Evolutionary conservation across 345 rosid genomes (phyloP).

Genomic region (Microcos paniculata): DNA sequence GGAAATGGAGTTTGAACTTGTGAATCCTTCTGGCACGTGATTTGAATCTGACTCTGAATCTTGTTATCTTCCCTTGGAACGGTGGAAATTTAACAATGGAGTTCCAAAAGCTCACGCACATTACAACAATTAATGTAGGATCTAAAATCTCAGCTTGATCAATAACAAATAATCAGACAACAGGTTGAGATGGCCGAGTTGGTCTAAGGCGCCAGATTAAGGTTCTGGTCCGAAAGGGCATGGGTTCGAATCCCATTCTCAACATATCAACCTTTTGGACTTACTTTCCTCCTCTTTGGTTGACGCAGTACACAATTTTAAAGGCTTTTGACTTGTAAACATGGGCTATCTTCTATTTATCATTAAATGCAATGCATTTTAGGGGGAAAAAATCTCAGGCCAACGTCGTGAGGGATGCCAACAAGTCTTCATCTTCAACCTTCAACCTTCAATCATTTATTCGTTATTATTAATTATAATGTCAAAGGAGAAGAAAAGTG

Average conservation of each 20-base stretch:
- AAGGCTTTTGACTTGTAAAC: no score
- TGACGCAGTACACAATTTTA: no score
- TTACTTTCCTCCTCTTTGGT: no score
- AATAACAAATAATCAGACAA: neutral
- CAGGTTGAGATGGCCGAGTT: slow-evolving; percentile 82
- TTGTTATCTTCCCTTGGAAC: neutral
- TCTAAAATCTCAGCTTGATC: neutral
- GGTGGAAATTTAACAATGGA: neutral
- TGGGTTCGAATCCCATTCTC: slow-evolving; percentile 96
- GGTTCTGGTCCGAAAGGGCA: slow-evolving; percentile 99
- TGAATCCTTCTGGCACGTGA: neutral
- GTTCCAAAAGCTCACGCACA: neutral
- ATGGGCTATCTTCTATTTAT: no score
- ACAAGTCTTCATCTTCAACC: no score
- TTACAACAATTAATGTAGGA: neutral
- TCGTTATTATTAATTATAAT: no score
- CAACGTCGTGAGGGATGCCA: no score
- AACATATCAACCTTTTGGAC: slow-evolving; percentile 29
- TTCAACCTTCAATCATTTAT: no score
- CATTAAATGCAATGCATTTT: no score
- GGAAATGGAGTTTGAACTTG: neutral
- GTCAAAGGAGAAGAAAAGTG: neutral
- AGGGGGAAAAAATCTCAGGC: no score
- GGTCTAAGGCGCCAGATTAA: slow-evolving; percentile 98
- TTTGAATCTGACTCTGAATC: neutral